Conservation (phyloP, 2,329 filamentous ascomycete genomes). For the Elsinoe necatrix region DNA sequence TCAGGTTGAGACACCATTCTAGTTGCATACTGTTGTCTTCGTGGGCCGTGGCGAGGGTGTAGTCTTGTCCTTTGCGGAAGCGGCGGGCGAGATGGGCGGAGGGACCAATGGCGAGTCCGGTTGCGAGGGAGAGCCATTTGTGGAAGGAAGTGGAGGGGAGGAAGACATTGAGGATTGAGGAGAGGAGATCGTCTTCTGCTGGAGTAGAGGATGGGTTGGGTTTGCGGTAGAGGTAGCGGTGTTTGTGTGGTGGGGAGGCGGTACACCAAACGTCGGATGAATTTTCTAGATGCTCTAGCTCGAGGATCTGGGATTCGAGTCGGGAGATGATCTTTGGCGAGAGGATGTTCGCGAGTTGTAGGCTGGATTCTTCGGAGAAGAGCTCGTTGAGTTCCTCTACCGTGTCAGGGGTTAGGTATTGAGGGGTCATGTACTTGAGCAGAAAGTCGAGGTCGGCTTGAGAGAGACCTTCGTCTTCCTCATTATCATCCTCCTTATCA, state of each 20-base stretch:
- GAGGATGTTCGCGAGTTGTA: constrained; percentile 72
- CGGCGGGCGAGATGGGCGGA: constrained; percentile 74
- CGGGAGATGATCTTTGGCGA: constrained; percentile 65
- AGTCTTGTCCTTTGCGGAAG: constrained; percentile 81
- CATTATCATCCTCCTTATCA: constrained; percentile 55
- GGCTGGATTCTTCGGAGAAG: constrained; percentile 75
- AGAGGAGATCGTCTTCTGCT: constrained; percentile 45
- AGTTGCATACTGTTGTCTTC: constrained; percentile 63
- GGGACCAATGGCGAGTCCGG: constrained; percentile 62
- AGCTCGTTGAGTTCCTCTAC: constrained; percentile 71
- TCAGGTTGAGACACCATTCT: constrained; percentile 80
- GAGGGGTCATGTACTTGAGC: constrained; percentile 80
- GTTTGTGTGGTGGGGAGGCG: constrained; percentile 86
- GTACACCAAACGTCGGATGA: constrained; percentile 30
- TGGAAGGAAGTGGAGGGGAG: constrained; percentile 79
- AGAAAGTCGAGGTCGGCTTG: constrained; percentile 81
- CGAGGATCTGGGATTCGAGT: constrained; percentile 59
- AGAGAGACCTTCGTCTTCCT: constrained; percentile 52
- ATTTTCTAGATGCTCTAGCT: constrained; percentile 26
- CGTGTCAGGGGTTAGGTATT: constrained; percentile 86
- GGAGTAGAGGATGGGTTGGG: constrained; percentile 20
- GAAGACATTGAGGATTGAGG: constrained; percentile 71
- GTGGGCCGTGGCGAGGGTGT: constrained; percentile 84
- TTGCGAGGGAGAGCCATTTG: constrained; percentile 81
- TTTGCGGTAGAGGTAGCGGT: constrained; percentile 79